Base-by-base conservation (phyloP, 108 stramenopile genomes). In the Skeletonema grethae region DNA sequence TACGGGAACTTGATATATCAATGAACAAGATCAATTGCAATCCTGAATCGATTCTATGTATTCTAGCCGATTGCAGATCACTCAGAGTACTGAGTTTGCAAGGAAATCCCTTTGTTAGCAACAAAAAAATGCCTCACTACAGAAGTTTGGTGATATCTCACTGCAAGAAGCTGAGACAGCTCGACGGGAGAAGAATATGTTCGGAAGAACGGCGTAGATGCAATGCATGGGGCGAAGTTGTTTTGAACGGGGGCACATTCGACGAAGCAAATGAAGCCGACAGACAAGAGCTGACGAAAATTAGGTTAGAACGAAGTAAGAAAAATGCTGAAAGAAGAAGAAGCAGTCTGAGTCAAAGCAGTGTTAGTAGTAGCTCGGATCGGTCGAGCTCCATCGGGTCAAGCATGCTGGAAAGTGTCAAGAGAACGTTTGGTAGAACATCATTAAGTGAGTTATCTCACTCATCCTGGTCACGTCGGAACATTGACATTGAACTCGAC, bases 131-230 rank as follows among this genome's bases (percentile, higher is more conserved):
- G 67, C 73, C 69, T 15, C 76, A 93, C 65, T 95, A 93, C 64
- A 86, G 91, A 16, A 90, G 87, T 38, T 83, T 83, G 45, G 34
- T 89, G 7, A 77, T 95, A 39, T 60, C 76, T 29, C 55, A 80
- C 30, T 85, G 88, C 46, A 45, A 46, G 34, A 34, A 32, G 8
- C 79, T 95, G 16, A 71, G 56, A 11, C 88, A 84, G 56, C 79
- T 95, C 13, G 93, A 95, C 63, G 92, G 91, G 69, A 76, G 70
- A 7, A 84, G 84, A 25, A 86, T 95, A 25, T 95, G 91, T 58
- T 81, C 77, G 2, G 92, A 93, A 16, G 93, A 95, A 75, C 70
- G 93, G 3, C 36, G 76, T 3, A 66, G 93, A 13, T 80, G 77
- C 43, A 70, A 82, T 30, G 92, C 88, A 5, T 95, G 92, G 93